Conservation (phyloP, 2,329 filamentous ascomycete species). For the Karstenula rhodostoma region DNA sequence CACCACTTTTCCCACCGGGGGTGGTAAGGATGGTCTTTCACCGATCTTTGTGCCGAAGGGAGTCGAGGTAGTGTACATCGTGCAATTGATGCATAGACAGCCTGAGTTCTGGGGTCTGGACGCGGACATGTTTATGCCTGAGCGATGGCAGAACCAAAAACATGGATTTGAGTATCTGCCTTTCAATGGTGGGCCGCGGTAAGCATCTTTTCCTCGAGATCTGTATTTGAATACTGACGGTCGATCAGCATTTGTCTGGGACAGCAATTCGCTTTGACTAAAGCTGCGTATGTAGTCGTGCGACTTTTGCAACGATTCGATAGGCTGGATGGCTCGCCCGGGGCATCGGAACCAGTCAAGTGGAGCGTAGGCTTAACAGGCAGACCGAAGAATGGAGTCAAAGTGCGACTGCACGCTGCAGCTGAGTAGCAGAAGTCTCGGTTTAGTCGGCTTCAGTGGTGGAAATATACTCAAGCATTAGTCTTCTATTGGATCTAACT, state of each 20-base stretch:
- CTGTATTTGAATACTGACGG: neutral
- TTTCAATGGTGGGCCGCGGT: constrained; percentile 43
- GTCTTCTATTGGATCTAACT: neutral
- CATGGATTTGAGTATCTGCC: constrained; percentile 44
- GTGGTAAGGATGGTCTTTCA: constrained; percentile 43
- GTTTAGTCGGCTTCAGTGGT: neutral
- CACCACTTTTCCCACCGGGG: constrained; percentile 46
- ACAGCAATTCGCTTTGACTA: constrained; percentile 44
- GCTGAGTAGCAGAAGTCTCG: neutral
- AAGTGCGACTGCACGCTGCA: neutral
- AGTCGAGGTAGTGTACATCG: constrained; percentile 33
- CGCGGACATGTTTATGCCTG: constrained; percentile 46
- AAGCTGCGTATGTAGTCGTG: constrained; percentile 40
- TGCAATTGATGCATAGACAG: constrained; percentile 45
- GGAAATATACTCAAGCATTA: neutral
- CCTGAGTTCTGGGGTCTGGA: constrained; percentile 50
- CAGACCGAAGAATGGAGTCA: neutral
- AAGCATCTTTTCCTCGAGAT: neutral
- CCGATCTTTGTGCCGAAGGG: constrained; percentile 46
- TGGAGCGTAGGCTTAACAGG: neutral
- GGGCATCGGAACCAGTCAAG: neutral
- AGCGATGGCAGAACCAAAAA: constrained; percentile 45
- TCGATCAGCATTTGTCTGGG: constrained; percentile 37
- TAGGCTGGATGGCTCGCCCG: constrained; percentile 23
- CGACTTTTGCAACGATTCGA: constrained; percentile 41